Conservation (phyloP, 208 protist genomes). For the Acanthamoeba sp. region DNA sequence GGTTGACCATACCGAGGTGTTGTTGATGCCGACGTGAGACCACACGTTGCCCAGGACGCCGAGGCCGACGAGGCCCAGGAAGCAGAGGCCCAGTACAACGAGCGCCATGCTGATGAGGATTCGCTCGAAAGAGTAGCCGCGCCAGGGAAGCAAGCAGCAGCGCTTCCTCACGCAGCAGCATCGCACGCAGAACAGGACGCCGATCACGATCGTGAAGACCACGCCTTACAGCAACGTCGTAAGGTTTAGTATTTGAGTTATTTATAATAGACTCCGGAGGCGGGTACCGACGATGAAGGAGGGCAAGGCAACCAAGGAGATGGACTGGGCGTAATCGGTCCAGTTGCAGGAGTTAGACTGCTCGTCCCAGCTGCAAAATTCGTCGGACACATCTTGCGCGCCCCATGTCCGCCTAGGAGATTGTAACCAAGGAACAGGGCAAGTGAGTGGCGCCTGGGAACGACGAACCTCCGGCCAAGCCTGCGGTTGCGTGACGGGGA, state of each 20-base stretch:
- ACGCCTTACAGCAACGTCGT: too few species aligned
- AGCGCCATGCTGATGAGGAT: background rate
- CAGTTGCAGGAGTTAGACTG: background rate
- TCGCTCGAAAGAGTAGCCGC: background rate
- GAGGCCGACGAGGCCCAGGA: background rate
- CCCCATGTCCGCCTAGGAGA: background rate
- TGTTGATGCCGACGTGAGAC: background rate
- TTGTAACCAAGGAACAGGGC: background rate
- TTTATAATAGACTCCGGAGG: background rate
- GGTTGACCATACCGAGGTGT: conserved; percentile 20
- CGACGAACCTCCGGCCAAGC: too few species aligned
- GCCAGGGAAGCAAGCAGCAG: conserved; percentile 9
- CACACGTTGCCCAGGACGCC: background rate
- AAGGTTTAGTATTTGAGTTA: background rate
- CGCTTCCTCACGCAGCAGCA: conserved; percentile 24
- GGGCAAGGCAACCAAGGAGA: conserved; percentile 21
- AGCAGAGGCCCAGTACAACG: background rate
- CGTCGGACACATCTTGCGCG: background rate
- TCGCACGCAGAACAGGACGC: background rate
- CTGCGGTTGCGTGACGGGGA: too few species aligned
- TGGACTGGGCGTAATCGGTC: conserved; percentile 27
- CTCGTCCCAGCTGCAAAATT: conserved; percentile 44
- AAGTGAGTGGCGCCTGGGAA: background rate
- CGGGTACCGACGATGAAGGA: background rate
- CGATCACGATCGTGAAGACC: background rate